Evolutionary conservation across 768 basidiomycete genomes (phyloP).

Genomic region (Mycena albidolilacea): DNA sequence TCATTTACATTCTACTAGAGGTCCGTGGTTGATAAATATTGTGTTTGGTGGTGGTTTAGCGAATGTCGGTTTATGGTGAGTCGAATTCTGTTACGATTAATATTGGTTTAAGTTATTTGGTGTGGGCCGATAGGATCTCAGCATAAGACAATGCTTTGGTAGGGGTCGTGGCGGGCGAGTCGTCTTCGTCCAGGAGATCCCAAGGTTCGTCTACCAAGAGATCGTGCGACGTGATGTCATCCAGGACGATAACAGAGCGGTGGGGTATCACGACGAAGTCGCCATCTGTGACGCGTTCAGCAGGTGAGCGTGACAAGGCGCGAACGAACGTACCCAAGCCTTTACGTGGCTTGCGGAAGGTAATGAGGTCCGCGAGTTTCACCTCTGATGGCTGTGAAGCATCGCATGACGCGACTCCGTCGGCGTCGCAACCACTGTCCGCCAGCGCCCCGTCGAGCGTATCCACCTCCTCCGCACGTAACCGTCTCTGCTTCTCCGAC

Average conservation of each 20-base stretch:
- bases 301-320: slow-evolving; percentile 25
- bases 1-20: slow-evolving; percentile 39
- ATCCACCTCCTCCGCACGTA: slow-evolving; percentile 40
- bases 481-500: slow-evolving; percentile 40
- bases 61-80: slow-evolving; percentile 27
- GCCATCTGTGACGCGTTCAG: slow-evolving; percentile 50
- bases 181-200: slow-evolving; percentile 64
- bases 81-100: slow-evolving; percentile 27
- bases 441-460: slow-evolving; percentile 33
- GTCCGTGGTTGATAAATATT: slow-evolving; percentile 36
- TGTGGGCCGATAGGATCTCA: slow-evolving; percentile 45
- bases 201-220: slow-evolving; percentile 68
- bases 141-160: slow-evolving; percentile 58
- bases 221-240: slow-evolving; percentile 60
- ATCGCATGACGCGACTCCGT: slow-evolving; percentile 29
- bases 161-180: slow-evolving; percentile 38
- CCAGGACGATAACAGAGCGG: slow-evolving; percentile 71
- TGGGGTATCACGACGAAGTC: slow-evolving; percentile 73
- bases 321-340: slow-evolving; percentile 54
- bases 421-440: slow-evolving; percentile 26
- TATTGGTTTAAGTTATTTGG: slow-evolving; percentile 34
- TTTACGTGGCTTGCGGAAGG: slow-evolving; percentile 57
- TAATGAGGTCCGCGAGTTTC: slow-evolving; percentile 52
- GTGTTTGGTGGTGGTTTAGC: slow-evolving; percentile 34
- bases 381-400: slow-evolving; percentile 44